Evolutionary conservation across 2,329 filamentous ascomycete species (phyloP), one percentile per base, ranked within the genome.

Genomic region (Fusarium xylarioides): DNA sequence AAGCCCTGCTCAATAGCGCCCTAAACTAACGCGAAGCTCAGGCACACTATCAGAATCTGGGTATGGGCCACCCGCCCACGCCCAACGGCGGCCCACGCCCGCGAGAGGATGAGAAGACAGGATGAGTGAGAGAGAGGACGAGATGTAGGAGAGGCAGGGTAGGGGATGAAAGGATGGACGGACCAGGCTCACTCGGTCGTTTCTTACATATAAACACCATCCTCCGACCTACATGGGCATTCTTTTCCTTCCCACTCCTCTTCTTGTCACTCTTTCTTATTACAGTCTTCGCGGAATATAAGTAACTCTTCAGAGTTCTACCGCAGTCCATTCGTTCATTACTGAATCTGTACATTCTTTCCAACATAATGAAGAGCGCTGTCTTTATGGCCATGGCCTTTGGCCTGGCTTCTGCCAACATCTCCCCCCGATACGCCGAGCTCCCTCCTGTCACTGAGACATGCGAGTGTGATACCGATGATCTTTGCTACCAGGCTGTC

Each of bases 341-440:
- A 66, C 59, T 65, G 66, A 74, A 34, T 70, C 74, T 76, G 71
- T 59, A 82, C 81, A 65, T 72, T 56, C 37, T 63, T 73, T 34
- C 63, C 68, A 43, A 80, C 70, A 67, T 30, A 28, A 83, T 83
- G 82, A 83, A 82, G 78, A 74, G 77, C 65, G 58, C 62, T 34
- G 53, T 78, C 56, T 60, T 81, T 63, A 62, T 82, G 40, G 77
- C 77, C 62, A 61, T 71, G 74, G 80, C 78, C 71, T 64, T 82
- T 53, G 81, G 80, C 77, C 71, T 73, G 61, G 70, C 53, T n/a
- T 40, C 68, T 47, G 68, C 65, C 56, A 16, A 19, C 15, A 7
- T n/a, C 28, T 6, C 26, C n/a, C 5, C 9, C 16, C 11, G 4
- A 32, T n/a, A 21, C 18, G 16, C 4, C 50, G 21, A 7, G 0